Evolutionary conservation across 2,329 filamentous ascomycete genomes (phyloP).

Genomic region (Colletotrichum sidae): DNA sequence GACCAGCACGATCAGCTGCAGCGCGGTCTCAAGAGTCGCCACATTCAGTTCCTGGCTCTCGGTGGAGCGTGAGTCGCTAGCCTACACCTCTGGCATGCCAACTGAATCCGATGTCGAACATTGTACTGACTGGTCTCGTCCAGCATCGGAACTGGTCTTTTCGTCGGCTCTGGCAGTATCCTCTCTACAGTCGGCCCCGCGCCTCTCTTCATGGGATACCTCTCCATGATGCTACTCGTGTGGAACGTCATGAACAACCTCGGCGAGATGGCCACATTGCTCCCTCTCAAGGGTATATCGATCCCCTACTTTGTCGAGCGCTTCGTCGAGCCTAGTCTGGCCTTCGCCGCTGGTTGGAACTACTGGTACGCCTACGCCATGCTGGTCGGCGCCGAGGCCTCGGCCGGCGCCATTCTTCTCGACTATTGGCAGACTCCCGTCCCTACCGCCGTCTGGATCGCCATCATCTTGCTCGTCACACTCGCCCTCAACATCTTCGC

Average conservation of each 20-base stretch:
- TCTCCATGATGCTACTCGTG: slow-evolving; percentile 65
- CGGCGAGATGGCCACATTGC: slow-evolving; percentile 66
- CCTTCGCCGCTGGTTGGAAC: slow-evolving; percentile 70
- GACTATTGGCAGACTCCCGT: slow-evolving; percentile 69
- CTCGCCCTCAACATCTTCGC: slow-evolving; percentile 68
- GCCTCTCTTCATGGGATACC: slow-evolving; percentile 77
- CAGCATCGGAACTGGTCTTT: slow-evolving; percentile 72
- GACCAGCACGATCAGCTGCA: slow-evolving; percentile 58
- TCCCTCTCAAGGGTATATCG: slow-evolving; percentile 67
- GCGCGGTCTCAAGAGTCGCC: slow-evolving; percentile 68
- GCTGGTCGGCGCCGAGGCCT: slow-evolving; percentile 67
- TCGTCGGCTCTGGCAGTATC: slow-evolving; percentile 70
- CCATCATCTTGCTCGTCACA: slow-evolving; percentile 66
- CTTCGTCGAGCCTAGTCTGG: slow-evolving; percentile 65
- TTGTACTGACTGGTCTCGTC: slow-evolving; percentile 16
- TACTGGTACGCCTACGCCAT: slow-evolving; percentile 74
- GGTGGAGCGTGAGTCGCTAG: slow-evolving; percentile 53
- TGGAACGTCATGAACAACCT: slow-evolving; percentile 67
- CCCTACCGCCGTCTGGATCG: slow-evolving; percentile 68
- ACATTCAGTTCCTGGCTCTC: slow-evolving; percentile 71
- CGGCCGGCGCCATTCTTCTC: slow-evolving; percentile 68
- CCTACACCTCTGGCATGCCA: not conserved
- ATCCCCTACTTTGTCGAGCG: slow-evolving; percentile 67
- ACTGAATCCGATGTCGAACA: not conserved
- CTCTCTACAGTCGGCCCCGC: slow-evolving; percentile 70